phyloP scores from a whole-genome alignment of 2,329 filamentous ascomycete species.

The Pseudogymnoascus sp. region DNA sequence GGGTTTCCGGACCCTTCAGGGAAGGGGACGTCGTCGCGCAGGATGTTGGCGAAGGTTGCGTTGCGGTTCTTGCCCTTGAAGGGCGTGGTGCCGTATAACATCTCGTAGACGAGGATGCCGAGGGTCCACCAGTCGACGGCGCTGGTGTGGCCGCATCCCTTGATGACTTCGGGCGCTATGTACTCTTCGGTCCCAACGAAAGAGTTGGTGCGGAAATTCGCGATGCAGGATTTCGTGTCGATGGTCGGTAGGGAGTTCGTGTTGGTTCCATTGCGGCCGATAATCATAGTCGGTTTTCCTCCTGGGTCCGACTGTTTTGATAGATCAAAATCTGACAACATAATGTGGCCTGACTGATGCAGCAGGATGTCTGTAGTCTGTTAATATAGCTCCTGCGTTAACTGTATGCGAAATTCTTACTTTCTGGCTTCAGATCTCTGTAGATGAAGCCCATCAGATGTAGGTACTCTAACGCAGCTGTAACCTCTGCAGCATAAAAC shows the following conservation, averaged over 20 bases:
- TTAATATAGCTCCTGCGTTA: constrained; percentile 31
- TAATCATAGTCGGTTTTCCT: constrained; percentile 95
- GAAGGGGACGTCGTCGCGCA: constrained; percentile 92
- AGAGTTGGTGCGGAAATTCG: constrained; percentile 95
- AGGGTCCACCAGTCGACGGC: constrained; percentile 99
- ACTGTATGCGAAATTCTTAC: constrained; percentile 47
- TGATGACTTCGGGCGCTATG: constrained; percentile 97
- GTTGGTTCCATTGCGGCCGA: constrained; percentile 61
- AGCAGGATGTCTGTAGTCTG: constrained; percentile 72
- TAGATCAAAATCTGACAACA: constrained; percentile 97
- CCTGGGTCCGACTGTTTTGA: constrained; percentile 96
- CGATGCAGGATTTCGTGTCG: constrained; percentile 96
- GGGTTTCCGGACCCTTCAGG: constrained; percentile 79
- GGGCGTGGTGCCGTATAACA: constrained; percentile 95
- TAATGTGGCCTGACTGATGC: constrained; percentile 98
- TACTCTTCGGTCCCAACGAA: constrained; percentile 99
- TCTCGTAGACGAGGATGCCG: constrained; percentile 95
- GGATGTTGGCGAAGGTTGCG: constrained; percentile 93
- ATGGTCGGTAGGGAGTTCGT: constrained; percentile 88
- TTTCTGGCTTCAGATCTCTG: constrained; percentile 92
- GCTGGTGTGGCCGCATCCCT: constrained; percentile 95
- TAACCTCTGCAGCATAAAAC: constrained; percentile 97
- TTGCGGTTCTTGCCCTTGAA: constrained; percentile 99
- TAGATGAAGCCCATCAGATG: constrained; percentile 99
- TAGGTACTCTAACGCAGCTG: constrained; percentile 89